Evolutionary conservation across 2,329 filamentous ascomycete genomes (phyloP).

Genomic region (Phialocephala sp.): DNA sequence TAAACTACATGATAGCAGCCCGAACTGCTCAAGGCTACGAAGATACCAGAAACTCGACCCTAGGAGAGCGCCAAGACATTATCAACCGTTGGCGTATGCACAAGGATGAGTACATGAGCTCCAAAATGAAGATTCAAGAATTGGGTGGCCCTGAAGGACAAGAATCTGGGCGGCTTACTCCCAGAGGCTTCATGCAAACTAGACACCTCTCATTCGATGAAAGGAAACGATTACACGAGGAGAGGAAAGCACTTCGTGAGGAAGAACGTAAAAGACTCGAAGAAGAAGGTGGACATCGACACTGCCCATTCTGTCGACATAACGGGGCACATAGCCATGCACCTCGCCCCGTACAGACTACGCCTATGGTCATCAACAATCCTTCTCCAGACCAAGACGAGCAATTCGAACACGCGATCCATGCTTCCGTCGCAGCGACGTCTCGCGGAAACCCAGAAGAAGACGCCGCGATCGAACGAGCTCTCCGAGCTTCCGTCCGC

Average conservation of each 20-base stretch:
- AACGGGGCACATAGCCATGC: conserved; percentile 32
- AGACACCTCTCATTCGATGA: conserved; percentile 57
- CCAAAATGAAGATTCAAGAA: conserved; percentile 45
- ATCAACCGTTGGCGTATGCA: conserved; percentile 58
- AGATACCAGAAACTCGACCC: conserved; percentile 60
- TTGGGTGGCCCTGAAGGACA: conserved; percentile 38
- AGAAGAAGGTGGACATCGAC: conserved; percentile 23
- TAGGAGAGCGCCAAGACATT: conserved; percentile 67
- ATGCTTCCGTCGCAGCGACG: conserved; percentile 70
- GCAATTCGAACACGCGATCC: conserved; percentile 76
- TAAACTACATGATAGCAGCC: conserved; percentile 81
- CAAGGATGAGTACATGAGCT: conserved; percentile 45
- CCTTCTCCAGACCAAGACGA: conserved; percentile 50
- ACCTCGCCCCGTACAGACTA: conserved; percentile 29
- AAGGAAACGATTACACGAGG: conserved; percentile 55
- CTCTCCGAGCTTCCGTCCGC: conserved; percentile 73
- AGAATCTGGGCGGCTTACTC: conserved; percentile 33
- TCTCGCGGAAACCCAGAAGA: conserved; percentile 72
- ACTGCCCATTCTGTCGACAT: conserved; percentile 37
- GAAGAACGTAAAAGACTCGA: conserved; percentile 37
- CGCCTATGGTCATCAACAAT: conserved; percentile 20
- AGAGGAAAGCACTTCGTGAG: conserved; percentile 48
- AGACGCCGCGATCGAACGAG: conserved; percentile 73
- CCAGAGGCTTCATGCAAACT: conserved; percentile 56
- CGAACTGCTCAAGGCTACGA: conserved; percentile 76